Conservation (phyloP, 1,284 basidiomycete genomes). For the Ganoderma leucocontextum region DNA sequence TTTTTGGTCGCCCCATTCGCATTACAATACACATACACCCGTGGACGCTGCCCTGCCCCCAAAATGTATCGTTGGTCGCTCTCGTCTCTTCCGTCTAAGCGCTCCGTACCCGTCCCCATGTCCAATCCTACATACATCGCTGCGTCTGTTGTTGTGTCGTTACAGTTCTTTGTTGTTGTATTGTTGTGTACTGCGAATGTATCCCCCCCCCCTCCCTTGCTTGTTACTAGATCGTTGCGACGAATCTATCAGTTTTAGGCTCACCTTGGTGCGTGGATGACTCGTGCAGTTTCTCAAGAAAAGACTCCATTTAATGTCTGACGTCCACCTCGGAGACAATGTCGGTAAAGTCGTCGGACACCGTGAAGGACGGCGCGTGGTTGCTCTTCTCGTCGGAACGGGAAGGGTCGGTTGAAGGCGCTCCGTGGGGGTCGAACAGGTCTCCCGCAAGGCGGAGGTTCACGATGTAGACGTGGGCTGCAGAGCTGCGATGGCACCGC, state of each 20-base stretch:
- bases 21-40: conserved; percentile 10
- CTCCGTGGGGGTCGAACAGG: not conserved
- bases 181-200: conserved; percentile 17
- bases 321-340: not conserved
- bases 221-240: not conserved
- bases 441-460: not conserved
- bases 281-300: not conserved
- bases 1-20: conserved; percentile 10
- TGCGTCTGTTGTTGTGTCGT: not conserved
- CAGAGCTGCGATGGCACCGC: conserved; percentile 1
- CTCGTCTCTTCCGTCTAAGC: conserved; percentile 12
- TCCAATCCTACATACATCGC: conserved; percentile 8
- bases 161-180: conserved; percentile 14
- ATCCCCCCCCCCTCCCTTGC: not conserved
- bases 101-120: not conserved
- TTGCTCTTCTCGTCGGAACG: not conserved
- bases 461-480: not conserved
- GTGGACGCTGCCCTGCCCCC: conserved; percentile 21
- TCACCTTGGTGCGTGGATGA: not conserved
- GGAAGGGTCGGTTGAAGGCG: not conserved
- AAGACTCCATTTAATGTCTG: not conserved
- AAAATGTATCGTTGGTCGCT: conserved; percentile 34
- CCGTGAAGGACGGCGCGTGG: not conserved
- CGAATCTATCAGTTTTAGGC: not conserved
- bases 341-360: not conserved